Percentiles rank a stretch among this genome's conserved stretches.
Conservation (phyloP, 2,329 filamentous ascomycete species). For the Neopestalotiopsis sp. region DNA sequence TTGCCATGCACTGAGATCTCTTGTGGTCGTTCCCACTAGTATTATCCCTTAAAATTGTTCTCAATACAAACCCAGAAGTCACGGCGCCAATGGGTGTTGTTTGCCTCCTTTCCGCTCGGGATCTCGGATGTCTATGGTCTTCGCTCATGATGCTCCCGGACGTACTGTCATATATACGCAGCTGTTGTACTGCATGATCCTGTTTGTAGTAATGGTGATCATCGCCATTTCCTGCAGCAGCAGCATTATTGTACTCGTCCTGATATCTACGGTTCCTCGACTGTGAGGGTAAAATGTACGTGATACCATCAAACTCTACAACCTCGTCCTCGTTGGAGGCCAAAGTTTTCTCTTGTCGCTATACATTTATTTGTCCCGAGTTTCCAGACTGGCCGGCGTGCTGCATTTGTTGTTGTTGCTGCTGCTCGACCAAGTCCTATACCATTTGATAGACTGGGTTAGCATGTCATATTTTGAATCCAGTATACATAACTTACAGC, state of each 20-base stretch:
- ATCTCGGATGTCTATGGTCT: no score
- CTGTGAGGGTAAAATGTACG: constrained; percentile 58
- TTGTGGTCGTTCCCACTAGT: neutral
- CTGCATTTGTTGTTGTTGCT: no score
- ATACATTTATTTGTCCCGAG: no score
- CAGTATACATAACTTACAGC: no score
- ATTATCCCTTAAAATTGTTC: neutral
- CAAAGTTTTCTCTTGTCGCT: constrained; percentile 22
- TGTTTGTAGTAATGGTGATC: constrained; percentile 63
- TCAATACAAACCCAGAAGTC: neutral
- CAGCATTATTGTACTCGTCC: constrained; percentile 41
- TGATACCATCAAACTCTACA: constrained; percentile 59
- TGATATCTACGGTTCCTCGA: constrained; percentile 45
- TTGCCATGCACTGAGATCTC: neutral
- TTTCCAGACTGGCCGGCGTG: no score
- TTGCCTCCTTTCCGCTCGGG: no score
- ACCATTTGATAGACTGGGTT: no score
- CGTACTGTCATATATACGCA: no score
- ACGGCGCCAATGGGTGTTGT: no score
- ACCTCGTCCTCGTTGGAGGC: constrained; percentile 70
- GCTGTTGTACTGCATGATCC: constrained; percentile 34
- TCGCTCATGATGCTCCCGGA: no score
- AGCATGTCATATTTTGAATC: no score
- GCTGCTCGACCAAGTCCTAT: no score
- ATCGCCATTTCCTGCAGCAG: constrained; percentile 62